These are phyloP conservation scores for Candida manassasensis DNA, from an alignment of 805 yeast species.

Conservation along the genomic window DNA sequence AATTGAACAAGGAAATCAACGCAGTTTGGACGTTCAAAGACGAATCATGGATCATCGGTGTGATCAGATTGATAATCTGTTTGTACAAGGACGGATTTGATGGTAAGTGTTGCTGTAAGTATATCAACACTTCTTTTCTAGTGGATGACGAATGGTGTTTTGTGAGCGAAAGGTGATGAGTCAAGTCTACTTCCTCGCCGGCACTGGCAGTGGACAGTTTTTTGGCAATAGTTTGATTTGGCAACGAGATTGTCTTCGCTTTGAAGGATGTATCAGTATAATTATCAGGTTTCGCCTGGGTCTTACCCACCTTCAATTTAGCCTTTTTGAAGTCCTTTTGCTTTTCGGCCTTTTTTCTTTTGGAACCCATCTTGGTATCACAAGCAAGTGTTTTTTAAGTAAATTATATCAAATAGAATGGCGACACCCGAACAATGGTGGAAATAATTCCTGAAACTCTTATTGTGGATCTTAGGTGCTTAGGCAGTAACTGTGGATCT, in stretches of 20 bases:
- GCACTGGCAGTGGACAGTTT: slow-evolving; percentile 8
- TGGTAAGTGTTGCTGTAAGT: slow-evolving; percentile 50
- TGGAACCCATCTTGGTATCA: too few relatives aligned
- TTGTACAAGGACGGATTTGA: slow-evolving; percentile 50
- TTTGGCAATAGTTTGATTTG: slow-evolving; percentile 36
- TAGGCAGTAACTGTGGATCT: too few relatives aligned
- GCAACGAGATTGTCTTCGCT: slow-evolving; percentile 54
- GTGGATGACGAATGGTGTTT: slow-evolving; percentile 71
- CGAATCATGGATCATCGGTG: slow-evolving; percentile 64
- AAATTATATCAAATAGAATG: too few relatives aligned
- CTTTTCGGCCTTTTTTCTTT: slow-evolving; percentile 57
- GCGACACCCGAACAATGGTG: too few relatives aligned
- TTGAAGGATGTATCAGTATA: slow-evolving; percentile 83
- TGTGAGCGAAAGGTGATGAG: slow-evolving; percentile 61
- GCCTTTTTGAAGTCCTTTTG: slow-evolving; percentile 70
- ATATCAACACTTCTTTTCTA: slow-evolving; percentile 63
- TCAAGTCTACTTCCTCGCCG: slow-evolving; percentile 39
- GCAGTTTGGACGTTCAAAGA: slow-evolving; percentile 61
- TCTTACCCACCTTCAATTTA: slow-evolving; percentile 86
- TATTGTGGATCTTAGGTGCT: too few relatives aligned
- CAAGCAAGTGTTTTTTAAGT: too few relatives aligned
- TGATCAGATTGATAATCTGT: slow-evolving; percentile 50
- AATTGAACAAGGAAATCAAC: slow-evolving; percentile 42
- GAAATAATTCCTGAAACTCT: too few relatives aligned
- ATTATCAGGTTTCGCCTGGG: slow-evolving; percentile 64